Evolutionary conservation across 1,139 yeast genomes (phyloP), one percentile per base, ranked within the genome.

Genomic region (Candida neerlandica): DNA sequence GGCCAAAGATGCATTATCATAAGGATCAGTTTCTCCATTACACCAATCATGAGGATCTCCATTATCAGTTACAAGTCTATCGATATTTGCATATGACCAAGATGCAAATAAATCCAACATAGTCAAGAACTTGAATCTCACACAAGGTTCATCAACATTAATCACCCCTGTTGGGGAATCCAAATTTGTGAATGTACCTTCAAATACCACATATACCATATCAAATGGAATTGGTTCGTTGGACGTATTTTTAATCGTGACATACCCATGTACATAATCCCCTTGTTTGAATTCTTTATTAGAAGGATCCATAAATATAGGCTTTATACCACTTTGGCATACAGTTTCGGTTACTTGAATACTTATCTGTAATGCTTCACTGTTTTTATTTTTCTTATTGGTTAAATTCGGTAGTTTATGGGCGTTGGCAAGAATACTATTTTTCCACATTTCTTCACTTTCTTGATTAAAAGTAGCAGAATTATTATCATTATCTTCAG

Each of bases 31-130:
- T 50, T 75, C 81, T 2, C 79, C 79, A 26, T 66, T 71, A 58
- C 80, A 75, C 80, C 80, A 76, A 60, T 75, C 80, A 53, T 72
- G 76, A 4, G 80, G 80, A 52, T 75, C 78, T 1, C 79, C 80
- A 49, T 73, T 64, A 55, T 76, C 81, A 5, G 80, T 75, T 12
- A 66, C 70, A 23, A 76, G 61, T 39, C 81, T 58, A 55, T 73
- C 77, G 32, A 76, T 75, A 55, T 75, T 75, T 27, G 80, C 78
- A 55, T 67, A 75, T 6, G 77, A 64, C 80, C 80, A 76, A 35
- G 74, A 69, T 2, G 81, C 81, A 61, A 72, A 75, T 32, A 76
- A 59, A 54, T 76, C 81, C 39, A 73, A 62, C 79, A 75, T 75
- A 51, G 71, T 74, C 49, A 75, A 62, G 53, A 75, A 75, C 51